Base-by-base conservation (phyloP, 176 grass and related monocot genomes). In the Eremochloa ophiuroides region DNA sequence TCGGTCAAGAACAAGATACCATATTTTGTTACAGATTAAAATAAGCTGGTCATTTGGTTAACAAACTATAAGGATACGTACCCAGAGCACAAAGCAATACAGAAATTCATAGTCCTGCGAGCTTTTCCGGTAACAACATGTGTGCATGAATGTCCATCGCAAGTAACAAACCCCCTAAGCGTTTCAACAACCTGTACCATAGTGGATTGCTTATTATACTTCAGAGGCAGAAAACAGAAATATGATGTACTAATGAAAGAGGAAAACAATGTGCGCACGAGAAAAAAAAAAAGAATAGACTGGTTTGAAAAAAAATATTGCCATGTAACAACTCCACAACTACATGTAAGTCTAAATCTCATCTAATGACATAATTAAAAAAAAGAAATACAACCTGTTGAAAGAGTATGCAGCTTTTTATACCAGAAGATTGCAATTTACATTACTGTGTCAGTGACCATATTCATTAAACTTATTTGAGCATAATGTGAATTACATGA, bases 111-210 rank as follows among this genome's bases (percentile, higher is more conserved):
- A 40, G 94, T 97, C 81, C 76, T 94, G 43, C 91, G 86, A 76
- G 77, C 87, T 94, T 94, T 94, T 84, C 87, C 87, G 15, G 94
- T 94, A 41, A 94, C 87, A 13, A 97, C 71, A 90, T 97, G 94
- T 53, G 94, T 94, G 62, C 87, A 86, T 61, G 63, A 77, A 85
- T 84, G 70, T 83, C 94, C 91, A 84, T 92, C 85, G 28, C 50
- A 90, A 28, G 91, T 92, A 78, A 94, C 91, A 48, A 48, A 62
- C 3, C 91, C 94, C 5, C 89, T 83, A 56, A 97, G 91, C 39
- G 76, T 87, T 69, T 88, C 80, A 48, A 97, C 85, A 58, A 97
- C 84, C 94, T 97, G 75, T 48, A 41, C 58, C 77, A 84, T 62
- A 66, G 71, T 51, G 41, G 2, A n/a, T 60, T 42, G 27, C 3